Evolutionary conservation across 108 stramenopile genomes (phyloP).

Genomic region (Cyclotella kingstonii): DNA sequence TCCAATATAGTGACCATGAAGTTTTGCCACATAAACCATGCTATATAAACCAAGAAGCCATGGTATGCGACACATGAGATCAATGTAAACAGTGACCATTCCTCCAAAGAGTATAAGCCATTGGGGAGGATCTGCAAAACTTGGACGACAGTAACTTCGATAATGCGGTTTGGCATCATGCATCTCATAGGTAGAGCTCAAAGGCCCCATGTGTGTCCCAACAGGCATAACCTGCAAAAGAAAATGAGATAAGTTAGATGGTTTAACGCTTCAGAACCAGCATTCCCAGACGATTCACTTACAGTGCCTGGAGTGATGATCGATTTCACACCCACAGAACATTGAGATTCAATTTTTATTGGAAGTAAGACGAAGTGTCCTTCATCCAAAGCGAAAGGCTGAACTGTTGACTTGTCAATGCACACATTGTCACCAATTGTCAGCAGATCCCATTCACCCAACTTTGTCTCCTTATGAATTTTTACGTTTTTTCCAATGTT

Average conservation of each 20-base stretch:
- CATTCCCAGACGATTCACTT: slow-evolving; percentile 36
- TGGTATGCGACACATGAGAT: background rate
- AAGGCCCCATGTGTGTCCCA: background rate
- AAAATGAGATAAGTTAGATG: slow-evolving; percentile 47
- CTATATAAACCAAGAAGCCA: background rate
- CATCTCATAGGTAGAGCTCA: background rate
- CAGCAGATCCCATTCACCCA: slow-evolving; percentile 66
- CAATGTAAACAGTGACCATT: background rate
- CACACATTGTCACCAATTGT: slow-evolving; percentile 47
- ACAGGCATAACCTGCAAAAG: slow-evolving; percentile 28
- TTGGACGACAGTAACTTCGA: background rate
- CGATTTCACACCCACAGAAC: slow-evolving; percentile 56
- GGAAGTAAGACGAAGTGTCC: slow-evolving; percentile 59
- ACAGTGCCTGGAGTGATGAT: slow-evolving; percentile 57
- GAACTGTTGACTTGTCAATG: slow-evolving; percentile 55
- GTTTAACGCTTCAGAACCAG: slow-evolving; percentile 49
- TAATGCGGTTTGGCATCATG: background rate
- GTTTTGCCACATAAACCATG: background rate
- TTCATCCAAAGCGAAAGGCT: slow-evolving; percentile 60
- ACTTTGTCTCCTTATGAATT: slow-evolving; percentile 49
- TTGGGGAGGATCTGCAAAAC: background rate
- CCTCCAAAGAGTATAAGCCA: background rate
- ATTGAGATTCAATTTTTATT: slow-evolving; percentile 43
- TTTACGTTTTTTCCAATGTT: slow-evolving; percentile 47
- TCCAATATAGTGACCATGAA: background rate